A percentile compares a stretch with the other conserved stretches of the same genome.
Evolutionary conservation across 202 grass and related monocot species (phyloP).

Genomic region (Zizania palustris): DNA sequence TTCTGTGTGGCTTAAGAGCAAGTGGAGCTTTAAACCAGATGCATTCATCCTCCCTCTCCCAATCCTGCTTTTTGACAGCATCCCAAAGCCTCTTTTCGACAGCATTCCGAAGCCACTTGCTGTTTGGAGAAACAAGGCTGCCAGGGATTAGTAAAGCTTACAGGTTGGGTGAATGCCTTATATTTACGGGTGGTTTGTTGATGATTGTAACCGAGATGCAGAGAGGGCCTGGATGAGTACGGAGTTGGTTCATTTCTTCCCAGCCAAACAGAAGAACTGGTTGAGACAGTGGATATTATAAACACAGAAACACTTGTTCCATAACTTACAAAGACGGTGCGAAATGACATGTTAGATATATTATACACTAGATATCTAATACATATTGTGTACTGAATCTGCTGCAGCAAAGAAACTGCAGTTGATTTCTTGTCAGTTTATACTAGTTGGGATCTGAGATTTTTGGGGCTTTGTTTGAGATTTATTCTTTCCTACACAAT

Average conservation of each 20-base stretch:
- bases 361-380: conserved; percentile 30
- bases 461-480: background rate
- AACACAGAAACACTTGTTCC: background rate
- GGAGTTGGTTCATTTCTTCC: conserved; percentile 38
- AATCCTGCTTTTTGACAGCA: conserved; percentile 55
- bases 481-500: conserved; percentile 37
- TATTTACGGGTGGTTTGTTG: background rate
- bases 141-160: conserved; percentile 60
- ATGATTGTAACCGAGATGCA: background rate
- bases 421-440: conserved; percentile 29
- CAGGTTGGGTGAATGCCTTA: background rate
- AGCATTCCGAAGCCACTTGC: conserved; percentile 55
- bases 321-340: background rate
- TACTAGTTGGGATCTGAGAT: background rate
- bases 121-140: conserved; percentile 76
- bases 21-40: conserved; percentile 74
- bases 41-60: conserved; percentile 56
- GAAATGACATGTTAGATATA: conserved; percentile 34
- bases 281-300: background rate
- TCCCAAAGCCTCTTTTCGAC: conserved; percentile 54
- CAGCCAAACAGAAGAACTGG: conserved; percentile 2
- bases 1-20: conserved; percentile 63
- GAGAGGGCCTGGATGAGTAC: conserved; percentile 8
- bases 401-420: conserved; percentile 24
- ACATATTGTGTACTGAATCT: conserved; percentile 41